A percentile compares a stretch with the other conserved stretches of the same genome.
Evolutionary conservation across 345 rosid species (phyloP).

Genomic region (Trapa incisa): DNA sequence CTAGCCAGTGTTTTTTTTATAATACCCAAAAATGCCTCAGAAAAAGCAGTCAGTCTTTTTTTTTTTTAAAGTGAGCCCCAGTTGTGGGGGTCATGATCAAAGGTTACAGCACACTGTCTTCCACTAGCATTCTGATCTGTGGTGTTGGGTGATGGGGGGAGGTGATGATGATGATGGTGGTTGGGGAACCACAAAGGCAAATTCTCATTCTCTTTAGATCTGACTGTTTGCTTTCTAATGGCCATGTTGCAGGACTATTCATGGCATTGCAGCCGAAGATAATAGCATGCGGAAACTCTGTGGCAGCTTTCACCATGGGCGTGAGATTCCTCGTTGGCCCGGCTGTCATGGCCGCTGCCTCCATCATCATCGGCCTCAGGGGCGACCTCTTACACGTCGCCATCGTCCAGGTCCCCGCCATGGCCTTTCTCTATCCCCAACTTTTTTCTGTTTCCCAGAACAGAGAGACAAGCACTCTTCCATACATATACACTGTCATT

Average conservation of each 20-base stretch:
- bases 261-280: slow-evolving; percentile 99
- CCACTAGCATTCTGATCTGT: not conserved
- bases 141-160: not conserved
- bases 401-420: slow-evolving; percentile 63
- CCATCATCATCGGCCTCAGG: slow-evolving; percentile 63
- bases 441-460: too few species aligned
- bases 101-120: not conserved
- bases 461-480: too few species aligned
- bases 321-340: slow-evolving; percentile 92
- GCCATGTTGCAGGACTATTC: slow-evolving; percentile 50
- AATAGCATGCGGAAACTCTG: slow-evolving; percentile 87
- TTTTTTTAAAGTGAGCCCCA: not conserved
- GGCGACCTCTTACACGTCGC: slow-evolving; percentile 81
- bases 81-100: slow-evolving; percentile 3
- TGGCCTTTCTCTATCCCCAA: not conserved
- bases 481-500: too few species aligned
- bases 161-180: slow-evolving; percentile 1
- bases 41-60: not conserved
- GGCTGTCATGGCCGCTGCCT: slow-evolving; percentile 92
- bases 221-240: not conserved
- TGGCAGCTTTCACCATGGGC: slow-evolving; percentile 79
- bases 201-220: not conserved
- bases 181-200: not conserved
- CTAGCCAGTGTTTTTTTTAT: too few species aligned
- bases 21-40: too few species aligned